Evolutionary conservation across 2,329 filamentous ascomycete genomes (phyloP).

Genomic region (Botrytis fabae): DNA sequence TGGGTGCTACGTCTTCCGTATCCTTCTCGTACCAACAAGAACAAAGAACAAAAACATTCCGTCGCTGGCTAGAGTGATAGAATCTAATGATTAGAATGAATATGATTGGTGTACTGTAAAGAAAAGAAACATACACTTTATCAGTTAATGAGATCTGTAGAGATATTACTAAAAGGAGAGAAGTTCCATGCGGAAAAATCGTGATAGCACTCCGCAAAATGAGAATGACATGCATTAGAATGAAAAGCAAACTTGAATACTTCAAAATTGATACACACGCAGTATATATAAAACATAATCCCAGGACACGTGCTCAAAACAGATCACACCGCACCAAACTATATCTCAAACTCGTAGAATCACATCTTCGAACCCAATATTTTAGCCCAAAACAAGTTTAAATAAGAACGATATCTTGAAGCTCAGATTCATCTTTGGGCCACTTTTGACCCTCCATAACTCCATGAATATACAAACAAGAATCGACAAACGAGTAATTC

Average conservation of each 20-base stretch:
- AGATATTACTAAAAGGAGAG: not conserved
- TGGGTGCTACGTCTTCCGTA: no score
- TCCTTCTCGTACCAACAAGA: no score
- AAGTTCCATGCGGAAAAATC: rapidly evolving
- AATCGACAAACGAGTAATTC: not conserved
- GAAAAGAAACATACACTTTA: not conserved
- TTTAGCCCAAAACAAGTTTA: not conserved
- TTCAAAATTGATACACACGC: not conserved
- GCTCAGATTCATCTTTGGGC: not conserved
- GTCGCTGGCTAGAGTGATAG: no score
- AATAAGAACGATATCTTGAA: not conserved
- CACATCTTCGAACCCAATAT: not conserved
- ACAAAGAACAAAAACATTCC: no score
- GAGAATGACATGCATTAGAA: not conserved
- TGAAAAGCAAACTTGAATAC: no score
- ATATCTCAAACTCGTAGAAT: not conserved
- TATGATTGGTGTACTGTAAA: not conserved
- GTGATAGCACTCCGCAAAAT: not conserved
- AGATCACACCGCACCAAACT: not conserved
- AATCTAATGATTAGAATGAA: no score
- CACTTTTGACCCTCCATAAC: not conserved
- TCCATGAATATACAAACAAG: not conserved
- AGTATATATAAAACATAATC: rapidly evolving
- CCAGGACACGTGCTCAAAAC: not conserved
- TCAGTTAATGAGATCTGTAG: not conserved